Evolutionary conservation across 2,329 filamentous ascomycete species (phyloP).

Genomic region (Lasiodiplodia gonubiensis): DNA sequence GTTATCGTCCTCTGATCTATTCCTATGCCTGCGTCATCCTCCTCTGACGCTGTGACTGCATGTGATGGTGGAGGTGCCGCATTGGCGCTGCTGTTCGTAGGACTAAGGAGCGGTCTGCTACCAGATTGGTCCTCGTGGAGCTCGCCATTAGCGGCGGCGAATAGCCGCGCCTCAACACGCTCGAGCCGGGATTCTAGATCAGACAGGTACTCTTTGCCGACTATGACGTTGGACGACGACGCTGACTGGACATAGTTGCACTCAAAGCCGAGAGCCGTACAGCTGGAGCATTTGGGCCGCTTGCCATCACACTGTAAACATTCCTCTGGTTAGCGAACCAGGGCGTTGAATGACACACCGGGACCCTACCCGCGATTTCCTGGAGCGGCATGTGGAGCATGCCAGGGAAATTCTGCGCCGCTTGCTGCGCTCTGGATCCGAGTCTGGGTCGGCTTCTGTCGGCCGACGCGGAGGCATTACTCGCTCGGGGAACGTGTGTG

Average conservation of each 20-base stretch:
- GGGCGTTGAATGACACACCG: background rate
- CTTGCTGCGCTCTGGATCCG: conserved; percentile 34
- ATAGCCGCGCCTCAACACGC: conserved; percentile 6
- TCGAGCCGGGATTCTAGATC: conserved; percentile 2
- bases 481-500: background rate
- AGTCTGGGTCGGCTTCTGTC: background rate
- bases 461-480: background rate
- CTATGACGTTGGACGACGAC: conserved; percentile 47
- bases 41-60: background rate
- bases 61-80: background rate
- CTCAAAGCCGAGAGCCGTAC: conserved; percentile 50
- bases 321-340: background rate
- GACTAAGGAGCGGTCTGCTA: conserved; percentile 11
- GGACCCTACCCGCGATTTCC: conserved; percentile 40
- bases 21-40: conserved; percentile 6
- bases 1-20: background rate
- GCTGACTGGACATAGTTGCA: conserved; percentile 50
- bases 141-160: conserved; percentile 3
- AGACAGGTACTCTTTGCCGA: conserved; percentile 46
- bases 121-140: too few relatives aligned
- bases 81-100: background rate
- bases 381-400: conserved; percentile 48
- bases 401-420: conserved; percentile 48
- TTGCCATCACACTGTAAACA: conserved; percentile 51
- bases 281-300: conserved; percentile 52